Conservation (phyloP, 2,329 filamentous ascomycete genomes). For the Huntiella savannae region DNA sequence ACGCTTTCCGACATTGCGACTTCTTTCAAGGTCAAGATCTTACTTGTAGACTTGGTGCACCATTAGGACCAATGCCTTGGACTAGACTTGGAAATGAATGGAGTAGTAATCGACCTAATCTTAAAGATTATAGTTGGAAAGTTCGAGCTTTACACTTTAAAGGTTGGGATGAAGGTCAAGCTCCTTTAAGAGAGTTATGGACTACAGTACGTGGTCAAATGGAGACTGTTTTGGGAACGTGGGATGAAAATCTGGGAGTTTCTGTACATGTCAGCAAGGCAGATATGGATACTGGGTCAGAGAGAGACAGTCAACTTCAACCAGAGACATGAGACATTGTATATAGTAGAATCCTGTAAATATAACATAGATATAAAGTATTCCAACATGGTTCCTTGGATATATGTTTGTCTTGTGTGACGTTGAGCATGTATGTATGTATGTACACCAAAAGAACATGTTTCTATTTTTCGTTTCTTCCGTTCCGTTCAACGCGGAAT, state of each 20-base stretch:
- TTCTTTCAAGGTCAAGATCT: slow-evolving; percentile 7
- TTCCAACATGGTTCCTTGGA: too few relatives aligned
- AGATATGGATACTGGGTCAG: not conserved
- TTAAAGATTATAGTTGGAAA: slow-evolving; percentile 7
- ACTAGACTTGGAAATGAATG: slow-evolving; percentile 5
- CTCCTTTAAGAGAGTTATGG: slow-evolving; percentile 6
- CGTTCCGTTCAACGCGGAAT: too few relatives aligned
- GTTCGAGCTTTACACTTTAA: slow-evolving; percentile 10
- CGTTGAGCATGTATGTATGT: too few relatives aligned
- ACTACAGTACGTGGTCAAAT: not conserved
- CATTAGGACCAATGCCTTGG: slow-evolving; percentile 10
- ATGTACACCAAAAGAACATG: too few relatives aligned
- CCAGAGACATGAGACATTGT: too few relatives aligned
- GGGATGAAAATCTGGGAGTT: not conserved
- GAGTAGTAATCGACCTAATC: slow-evolving; percentile 8
- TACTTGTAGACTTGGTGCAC: slow-evolving; percentile 4
- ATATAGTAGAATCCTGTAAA: too few relatives aligned
- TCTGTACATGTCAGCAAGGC: not conserved
- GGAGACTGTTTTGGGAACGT: not conserved
- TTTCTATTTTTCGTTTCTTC: too few relatives aligned
- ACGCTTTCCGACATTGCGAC: slow-evolving; percentile 20
- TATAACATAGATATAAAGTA: too few relatives aligned
- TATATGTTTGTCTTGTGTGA: too few relatives aligned
- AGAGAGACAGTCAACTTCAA: too few relatives aligned
- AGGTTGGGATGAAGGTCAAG: slow-evolving; percentile 7